These are phyloP conservation scores for Tolypocladium endophyticum DNA, from an alignment of 2,329 filamentous ascomycete genomes.

Conservation along the genomic window DNA sequence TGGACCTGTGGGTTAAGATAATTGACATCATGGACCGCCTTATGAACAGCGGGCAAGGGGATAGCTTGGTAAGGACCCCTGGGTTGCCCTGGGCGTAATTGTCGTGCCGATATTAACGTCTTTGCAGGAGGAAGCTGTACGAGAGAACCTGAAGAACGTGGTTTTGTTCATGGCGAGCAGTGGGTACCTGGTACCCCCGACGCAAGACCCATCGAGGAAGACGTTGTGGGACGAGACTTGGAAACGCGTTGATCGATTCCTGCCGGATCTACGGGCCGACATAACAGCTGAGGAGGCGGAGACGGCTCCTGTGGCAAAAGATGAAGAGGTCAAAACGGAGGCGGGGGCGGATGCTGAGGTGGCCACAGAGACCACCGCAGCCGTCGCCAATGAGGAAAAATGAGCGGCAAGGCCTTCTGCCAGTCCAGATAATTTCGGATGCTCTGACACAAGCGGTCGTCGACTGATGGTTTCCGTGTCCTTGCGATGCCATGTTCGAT, in stretches of 20 bases:
- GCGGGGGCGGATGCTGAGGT: not conserved
- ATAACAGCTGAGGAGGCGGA: slow-evolving; percentile 38
- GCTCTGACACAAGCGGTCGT: not conserved
- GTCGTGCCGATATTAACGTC: slow-evolving; percentile 3
- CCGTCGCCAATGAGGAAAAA: not conserved
- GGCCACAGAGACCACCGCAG: not conserved
- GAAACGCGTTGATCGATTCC: slow-evolving; percentile 55
- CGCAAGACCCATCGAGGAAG: slow-evolving; percentile 41
- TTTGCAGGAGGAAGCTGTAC: slow-evolving; percentile 80
- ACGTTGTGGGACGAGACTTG: slow-evolving; percentile 52
- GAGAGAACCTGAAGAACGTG: slow-evolving; percentile 93
- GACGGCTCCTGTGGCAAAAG: slow-evolving; percentile 2
- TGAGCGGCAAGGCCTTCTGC: not conserved
- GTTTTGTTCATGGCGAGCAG: slow-evolving; percentile 89
- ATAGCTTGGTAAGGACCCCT: slow-evolving; percentile 59
- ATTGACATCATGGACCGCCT: slow-evolving; percentile 90
- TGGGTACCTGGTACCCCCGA: slow-evolving; percentile 68
- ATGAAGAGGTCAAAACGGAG: not conserved
- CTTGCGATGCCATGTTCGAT: not conserved
- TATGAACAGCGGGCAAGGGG: slow-evolving; percentile 90
- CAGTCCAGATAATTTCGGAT: not conserved
- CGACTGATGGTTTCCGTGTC: not conserved
- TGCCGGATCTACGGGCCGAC: slow-evolving; percentile 49
- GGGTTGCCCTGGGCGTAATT: not conserved
- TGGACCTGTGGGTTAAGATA: slow-evolving; percentile 86